Conservation (phyloP, 192 early-diverging fungal species). For the Coemansia umbellata region DNA sequence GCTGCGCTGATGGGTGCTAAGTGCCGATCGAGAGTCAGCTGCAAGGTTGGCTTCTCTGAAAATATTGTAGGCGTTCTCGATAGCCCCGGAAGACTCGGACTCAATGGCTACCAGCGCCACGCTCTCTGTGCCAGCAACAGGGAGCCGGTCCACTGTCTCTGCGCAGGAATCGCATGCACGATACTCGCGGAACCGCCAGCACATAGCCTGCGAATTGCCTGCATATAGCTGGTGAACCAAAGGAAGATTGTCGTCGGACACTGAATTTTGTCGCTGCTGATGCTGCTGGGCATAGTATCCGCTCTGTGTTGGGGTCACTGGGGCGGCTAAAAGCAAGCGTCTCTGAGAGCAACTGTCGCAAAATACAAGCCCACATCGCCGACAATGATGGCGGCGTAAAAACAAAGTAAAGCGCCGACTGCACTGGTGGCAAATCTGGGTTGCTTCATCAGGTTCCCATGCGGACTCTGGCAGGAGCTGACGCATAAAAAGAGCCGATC, state of each 20-base stretch:
- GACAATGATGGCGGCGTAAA: conserved; percentile 84
- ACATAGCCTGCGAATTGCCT: not conserved
- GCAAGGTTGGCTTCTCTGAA: conserved; percentile 5
- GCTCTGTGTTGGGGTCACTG: conserved; percentile 24
- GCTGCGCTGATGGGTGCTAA: not conserved
- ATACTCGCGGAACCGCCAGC: conserved; percentile 36
- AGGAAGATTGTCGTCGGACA: conserved; percentile 26
- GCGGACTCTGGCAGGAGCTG: conserved; percentile 46
- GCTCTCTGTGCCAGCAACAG: conserved; percentile 5
- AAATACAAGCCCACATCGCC: conserved; percentile 82
- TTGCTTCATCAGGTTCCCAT: conserved; percentile 80
- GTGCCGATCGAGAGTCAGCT: not conserved
- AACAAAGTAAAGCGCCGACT: conserved; percentile 67
- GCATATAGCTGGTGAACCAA: conserved; percentile 19
- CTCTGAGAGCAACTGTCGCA: conserved; percentile 75
- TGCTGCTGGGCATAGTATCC: conserved; percentile 12
- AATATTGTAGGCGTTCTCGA: conserved; percentile 37
- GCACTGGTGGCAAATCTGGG: conserved; percentile 66
- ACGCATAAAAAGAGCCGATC: conserved; percentile 27
- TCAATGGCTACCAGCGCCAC: conserved; percentile 10
- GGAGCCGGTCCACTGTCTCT: conserved; percentile 21
- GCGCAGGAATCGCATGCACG: conserved; percentile 62
- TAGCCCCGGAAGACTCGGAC: conserved; percentile 11
- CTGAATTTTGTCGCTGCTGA: not conserved
- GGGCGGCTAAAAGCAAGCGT: conserved; percentile 54